Evolutionary conservation across 257 asterid species (phyloP), one percentile per base, ranked within the genome.

Genomic region (Misopates orontium): DNA sequence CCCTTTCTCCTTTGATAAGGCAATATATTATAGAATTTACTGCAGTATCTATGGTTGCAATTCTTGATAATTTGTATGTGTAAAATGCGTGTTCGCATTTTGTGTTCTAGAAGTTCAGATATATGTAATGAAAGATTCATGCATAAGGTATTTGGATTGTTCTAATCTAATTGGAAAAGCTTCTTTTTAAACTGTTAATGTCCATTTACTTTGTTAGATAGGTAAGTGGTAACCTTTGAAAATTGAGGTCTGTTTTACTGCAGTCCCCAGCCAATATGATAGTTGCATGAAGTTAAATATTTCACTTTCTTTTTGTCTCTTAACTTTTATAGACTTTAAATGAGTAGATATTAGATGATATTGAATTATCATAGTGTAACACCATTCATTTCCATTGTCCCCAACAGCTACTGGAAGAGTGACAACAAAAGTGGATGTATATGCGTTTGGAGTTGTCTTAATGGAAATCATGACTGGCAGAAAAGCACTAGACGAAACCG

Each of bases 391-490:
- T n/a, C 64, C 32, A 40, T 20, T 31, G 1, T 57, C 56, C 24
- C 61, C 20, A 49, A 56, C 92, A 93, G 97, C 97, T 19, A 93
- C 97, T 9, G 97, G 99, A 62, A 72, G 98, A 76, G 98, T 93
- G 66, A 93, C 98, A 10, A 90, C 96, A 28, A 93, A 86, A 61
- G 97, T 93, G 0, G 97, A 93, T 20, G 97, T 93, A 0, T 93
- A 93, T 36, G 99, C 99, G 12, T 90, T 87, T 32, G 99, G 99
- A 47, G 89, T 93, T 11, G 94, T 90, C 58, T 39, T 93, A 20
- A 90, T 87, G 99, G 99, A 93, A 84, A 81, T 87, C 22, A 73
- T 93, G 22, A 87, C 97, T 0, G 99, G 99, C 39, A 68, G 96
- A 71, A 86, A 83, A 79, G 97, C 92, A 4, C 81, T 93, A 0